Evolutionary conservation across 1,284 basidiomycete genomes (phyloP).

Genomic region (Afroboletus lepidellus): DNA sequence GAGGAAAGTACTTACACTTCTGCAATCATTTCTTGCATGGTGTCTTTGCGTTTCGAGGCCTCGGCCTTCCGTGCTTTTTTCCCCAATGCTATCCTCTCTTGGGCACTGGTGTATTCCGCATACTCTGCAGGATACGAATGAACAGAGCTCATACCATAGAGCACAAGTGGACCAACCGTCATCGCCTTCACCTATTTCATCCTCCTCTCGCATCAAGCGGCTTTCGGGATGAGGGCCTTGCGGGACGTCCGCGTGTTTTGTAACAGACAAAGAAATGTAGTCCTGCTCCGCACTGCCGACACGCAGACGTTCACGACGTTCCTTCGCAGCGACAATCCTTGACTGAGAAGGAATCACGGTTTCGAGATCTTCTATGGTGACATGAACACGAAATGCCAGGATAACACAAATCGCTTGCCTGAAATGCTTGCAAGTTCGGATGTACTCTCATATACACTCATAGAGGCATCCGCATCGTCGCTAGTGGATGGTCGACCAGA

Average conservation of each 20-base stretch:
- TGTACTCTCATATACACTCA: slow-evolving; percentile 46
- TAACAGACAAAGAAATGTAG: slow-evolving; percentile 80
- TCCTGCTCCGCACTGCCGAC: slow-evolving; percentile 59
- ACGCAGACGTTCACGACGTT: slow-evolving; percentile 68
- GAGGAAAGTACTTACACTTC: slow-evolving; percentile 62
- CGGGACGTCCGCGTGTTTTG: slow-evolving; percentile 48
- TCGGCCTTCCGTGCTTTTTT: slow-evolving; percentile 82
- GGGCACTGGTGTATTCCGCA: slow-evolving; percentile 87
- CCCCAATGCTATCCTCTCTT: slow-evolving; percentile 83
- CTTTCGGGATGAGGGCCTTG: slow-evolving; percentile 89
- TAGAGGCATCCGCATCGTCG: slow-evolving; percentile 51
- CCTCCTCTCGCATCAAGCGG: slow-evolving; percentile 85
- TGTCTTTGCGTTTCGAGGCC: slow-evolving; percentile 65
- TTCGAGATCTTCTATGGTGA: slow-evolving; percentile 27
- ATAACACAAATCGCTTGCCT: slow-evolving; percentile 33
- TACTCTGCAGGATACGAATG: slow-evolving; percentile 53
- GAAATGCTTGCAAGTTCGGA: slow-evolving; percentile 37
- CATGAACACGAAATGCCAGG: slow-evolving; percentile 2
- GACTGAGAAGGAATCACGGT: slow-evolving; percentile 73
- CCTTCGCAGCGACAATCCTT: slow-evolving; percentile 75
- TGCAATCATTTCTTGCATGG: slow-evolving; percentile 84
- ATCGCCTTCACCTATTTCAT: slow-evolving; percentile 90
- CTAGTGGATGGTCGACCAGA: slow-evolving; percentile 48
- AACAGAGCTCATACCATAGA: slow-evolving; percentile 9
- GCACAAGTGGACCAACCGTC: slow-evolving; percentile 61